Conservation (phyloP, 768 basidiomycete genomes). For the Collybiopsis luxurians region DNA sequence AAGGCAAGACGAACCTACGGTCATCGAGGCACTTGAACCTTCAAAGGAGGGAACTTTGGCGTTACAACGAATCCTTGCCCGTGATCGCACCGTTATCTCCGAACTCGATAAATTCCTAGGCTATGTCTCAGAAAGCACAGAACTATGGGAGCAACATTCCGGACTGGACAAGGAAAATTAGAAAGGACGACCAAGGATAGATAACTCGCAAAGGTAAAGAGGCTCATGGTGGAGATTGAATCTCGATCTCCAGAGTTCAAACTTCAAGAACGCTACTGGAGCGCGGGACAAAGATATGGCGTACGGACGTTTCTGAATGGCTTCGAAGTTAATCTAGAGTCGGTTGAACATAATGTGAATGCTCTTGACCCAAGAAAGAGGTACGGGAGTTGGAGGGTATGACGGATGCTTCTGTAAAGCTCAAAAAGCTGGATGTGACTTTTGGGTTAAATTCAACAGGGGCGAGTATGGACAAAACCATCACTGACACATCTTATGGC, state of each 20-base stretch:
- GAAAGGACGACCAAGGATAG: not conserved
- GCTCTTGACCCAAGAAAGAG: not conserved
- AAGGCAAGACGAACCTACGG: too few relatives aligned
- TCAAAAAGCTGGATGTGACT: not conserved
- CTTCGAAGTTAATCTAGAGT: not conserved
- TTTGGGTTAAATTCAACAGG: not conserved
- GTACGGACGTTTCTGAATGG: not conserved
- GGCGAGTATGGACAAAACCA: not conserved
- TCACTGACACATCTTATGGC: not conserved
- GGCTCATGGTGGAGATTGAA: not conserved
- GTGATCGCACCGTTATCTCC: slow-evolving; percentile 30
- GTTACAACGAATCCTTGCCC: slow-evolving; percentile 22
- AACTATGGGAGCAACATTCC: slow-evolving; percentile 2
- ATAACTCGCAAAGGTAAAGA: not conserved
- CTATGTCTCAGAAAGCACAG: slow-evolving; percentile 24
- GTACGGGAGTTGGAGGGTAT: slow-evolving; percentile 1
- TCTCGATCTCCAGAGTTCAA: slow-evolving; percentile 5
- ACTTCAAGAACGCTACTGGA: slow-evolving; percentile 1
- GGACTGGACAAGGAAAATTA: not conserved
- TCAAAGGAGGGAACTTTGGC: slow-evolving; percentile 25
- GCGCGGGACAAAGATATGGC: not conserved
- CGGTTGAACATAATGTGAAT: not conserved
- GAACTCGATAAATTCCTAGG: slow-evolving; percentile 27
- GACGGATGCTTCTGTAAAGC: not conserved
- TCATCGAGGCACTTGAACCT: slow-evolving; percentile 15